Evolutionary conservation across 805 yeast genomes (phyloP), one percentile per base, ranked within the genome.

Genomic region (Yarrowia alimentaria): DNA sequence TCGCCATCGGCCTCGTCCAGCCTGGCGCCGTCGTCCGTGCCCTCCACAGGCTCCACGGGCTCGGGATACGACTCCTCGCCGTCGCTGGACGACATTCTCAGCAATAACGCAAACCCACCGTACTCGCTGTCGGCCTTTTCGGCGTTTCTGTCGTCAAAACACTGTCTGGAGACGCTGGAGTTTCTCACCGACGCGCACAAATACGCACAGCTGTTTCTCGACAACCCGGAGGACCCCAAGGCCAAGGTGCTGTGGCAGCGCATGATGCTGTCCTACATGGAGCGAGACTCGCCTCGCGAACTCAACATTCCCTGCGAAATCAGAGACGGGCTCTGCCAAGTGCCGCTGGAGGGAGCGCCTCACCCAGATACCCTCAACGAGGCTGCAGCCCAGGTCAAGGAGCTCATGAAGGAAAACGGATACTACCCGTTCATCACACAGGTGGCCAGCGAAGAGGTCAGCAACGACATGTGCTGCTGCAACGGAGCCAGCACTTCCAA

Each of bases 161-260:
- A 62, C 51, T 64, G 68, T 21, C 54, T 55, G 24, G 69, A 65
- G 54, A 55, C 58, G 2, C 60, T 65, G 21, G 66, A 64, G 48
- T 66, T 65, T 50, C 47, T 58, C 3, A 29, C 59, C 35, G 68
- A 64, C 43, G 63, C 57, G 21, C 50, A 50, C 7, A 51, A 60
- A 16, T 65, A 65, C 20, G 34, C 13, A 43, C 43, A 7, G 47
- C 42, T 25, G 20, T 52, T 31, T 30, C 32, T 22, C 10, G 37
- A 26, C 7, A 42, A 32, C 20, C 20, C 34, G 17, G 10, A 20
- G 6, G 32, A 48, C 28, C 14, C 38, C 13, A 51, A 28, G 11
- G 38, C 43, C 28, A 8, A 26, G 31, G 35, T 45, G 33, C 29
- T 57, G 17, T 64, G 66, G 68, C 51, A 54, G 19, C 55, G 59